Conservation (phyloP, 2,329 filamentous ascomycete genomes). For the Decorospora gaudefroyi region DNA sequence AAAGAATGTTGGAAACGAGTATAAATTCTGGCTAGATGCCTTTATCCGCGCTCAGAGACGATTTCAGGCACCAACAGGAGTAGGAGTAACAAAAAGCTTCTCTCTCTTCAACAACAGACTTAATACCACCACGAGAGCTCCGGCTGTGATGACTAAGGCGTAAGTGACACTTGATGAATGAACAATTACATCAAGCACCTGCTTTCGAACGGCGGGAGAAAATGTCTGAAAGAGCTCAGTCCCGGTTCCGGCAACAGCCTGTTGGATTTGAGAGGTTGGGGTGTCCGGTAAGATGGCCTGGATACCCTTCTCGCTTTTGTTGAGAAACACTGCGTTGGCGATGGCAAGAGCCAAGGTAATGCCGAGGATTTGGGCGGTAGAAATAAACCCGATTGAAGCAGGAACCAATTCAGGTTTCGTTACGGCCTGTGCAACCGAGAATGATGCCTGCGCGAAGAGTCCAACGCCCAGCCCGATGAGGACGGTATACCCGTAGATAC, state of each 20-base stretch:
- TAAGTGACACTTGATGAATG: constrained; percentile 10
- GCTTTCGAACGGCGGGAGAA: background rate
- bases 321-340: constrained; percentile 18
- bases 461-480: constrained; percentile 30
- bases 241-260: constrained; percentile 2
- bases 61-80: no score
- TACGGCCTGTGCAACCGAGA: constrained; percentile 16
- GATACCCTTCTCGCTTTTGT: constrained; percentile 3
- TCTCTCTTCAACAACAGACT: no score
- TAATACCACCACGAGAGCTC: background rate
- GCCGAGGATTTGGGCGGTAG: constrained; percentile 16
- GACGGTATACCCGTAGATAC: constrained; percentile 32
- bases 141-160: constrained; percentile 4
- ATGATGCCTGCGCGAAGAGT: constrained; percentile 16
- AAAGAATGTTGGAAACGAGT: no score
- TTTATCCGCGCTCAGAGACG: no score
- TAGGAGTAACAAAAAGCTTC: no score
- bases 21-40: no score
- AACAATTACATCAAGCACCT: constrained; percentile 5
- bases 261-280: background rate
- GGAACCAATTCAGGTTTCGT: constrained; percentile 13
- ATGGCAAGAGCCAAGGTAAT: constrained; percentile 19
- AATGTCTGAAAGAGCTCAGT: constrained; percentile 1
- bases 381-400: constrained; percentile 21
- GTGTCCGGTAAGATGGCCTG: constrained; percentile 2